phyloP scores from a whole-genome alignment of 2,329 filamentous ascomycete species.

The Sporothrix curviconia region DNA sequence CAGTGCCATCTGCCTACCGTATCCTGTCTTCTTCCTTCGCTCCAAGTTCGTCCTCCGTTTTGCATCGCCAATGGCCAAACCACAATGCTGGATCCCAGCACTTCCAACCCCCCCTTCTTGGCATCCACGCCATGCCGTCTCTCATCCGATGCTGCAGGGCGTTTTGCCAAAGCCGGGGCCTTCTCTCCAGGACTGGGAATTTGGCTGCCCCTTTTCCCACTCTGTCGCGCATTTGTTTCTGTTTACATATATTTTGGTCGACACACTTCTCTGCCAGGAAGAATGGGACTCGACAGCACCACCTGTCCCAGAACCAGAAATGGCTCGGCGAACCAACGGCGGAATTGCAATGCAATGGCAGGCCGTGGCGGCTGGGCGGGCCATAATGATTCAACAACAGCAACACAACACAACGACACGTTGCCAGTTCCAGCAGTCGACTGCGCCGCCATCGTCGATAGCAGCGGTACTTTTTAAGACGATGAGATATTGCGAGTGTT shows the following conservation, averaged over 20 bases:
- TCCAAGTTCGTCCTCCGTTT: neutral
- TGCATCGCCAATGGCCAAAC: neutral
- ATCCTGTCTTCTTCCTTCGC: neutral
- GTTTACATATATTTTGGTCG: constrained; percentile 1
- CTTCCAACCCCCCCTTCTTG: neutral
- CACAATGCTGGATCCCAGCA: neutral
- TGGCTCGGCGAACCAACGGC: too few relatives aligned
- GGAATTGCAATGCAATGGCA: neutral
- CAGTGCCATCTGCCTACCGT: neutral
- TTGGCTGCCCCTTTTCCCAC: neutral
- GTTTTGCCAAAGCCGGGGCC: neutral
- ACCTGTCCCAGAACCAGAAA: neutral
- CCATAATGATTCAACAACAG: too few relatives aligned
- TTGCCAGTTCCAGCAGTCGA: too few relatives aligned
- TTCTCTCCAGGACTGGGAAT: neutral
- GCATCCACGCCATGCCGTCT: neutral
- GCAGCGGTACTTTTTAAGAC: too few relatives aligned
- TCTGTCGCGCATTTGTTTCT: neutral
- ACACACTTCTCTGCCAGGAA: neutral
- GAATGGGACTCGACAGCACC: neutral
- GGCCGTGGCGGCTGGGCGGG: neutral
- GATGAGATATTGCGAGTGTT: too few relatives aligned
- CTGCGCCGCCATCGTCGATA: neutral
- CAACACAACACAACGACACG: too few relatives aligned
- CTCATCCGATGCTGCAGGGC: neutral